Evolutionary conservation across 179 eudicot species (phyloP).

Genomic region (Spergularia azorica): DNA sequence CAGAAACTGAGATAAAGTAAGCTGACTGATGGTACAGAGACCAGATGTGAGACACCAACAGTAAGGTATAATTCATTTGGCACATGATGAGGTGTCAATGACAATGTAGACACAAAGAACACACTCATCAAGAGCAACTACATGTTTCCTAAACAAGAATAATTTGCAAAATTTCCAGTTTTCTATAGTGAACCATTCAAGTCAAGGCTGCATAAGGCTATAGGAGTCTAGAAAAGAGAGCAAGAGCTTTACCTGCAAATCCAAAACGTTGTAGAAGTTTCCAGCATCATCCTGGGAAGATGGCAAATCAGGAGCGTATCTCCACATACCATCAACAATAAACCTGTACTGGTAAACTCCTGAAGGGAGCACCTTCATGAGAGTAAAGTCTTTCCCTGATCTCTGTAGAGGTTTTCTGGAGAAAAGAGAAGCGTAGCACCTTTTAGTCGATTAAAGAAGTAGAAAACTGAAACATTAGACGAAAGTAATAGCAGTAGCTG

Average conservation of each 20-base stretch:
- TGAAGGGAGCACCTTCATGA: constrained; percentile 81
- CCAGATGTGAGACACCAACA: not conserved
- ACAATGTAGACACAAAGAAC: not conserved
- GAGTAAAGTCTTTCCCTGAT: constrained; percentile 79
- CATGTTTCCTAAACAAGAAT: not conserved
- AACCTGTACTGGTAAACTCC: constrained; percentile 88
- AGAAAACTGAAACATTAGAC: not conserved
- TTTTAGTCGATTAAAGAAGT: too few species aligned
- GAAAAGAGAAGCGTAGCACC: constrained; percentile 1
- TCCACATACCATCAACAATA: constrained; percentile 76
- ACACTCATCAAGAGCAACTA: not conserved
- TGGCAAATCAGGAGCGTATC: constrained; percentile 72
- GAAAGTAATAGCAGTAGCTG: not conserved
- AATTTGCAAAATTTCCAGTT: not conserved
- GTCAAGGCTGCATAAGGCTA: not conserved
- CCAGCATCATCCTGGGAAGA: constrained; percentile 73
- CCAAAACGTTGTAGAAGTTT: constrained; percentile 66
- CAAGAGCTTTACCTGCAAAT: constrained; percentile 55
- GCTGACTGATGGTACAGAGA: not conserved
- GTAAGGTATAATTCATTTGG: not conserved
- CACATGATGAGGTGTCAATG: not conserved
- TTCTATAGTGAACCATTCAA: not conserved
- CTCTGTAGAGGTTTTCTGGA: constrained; percentile 70
- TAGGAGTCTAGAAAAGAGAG: not conserved
- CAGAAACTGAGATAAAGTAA: not conserved